Percentiles rank a stretch among this genome's conserved stretches.
Conservation (phyloP, 768 basidiomycete species). For the Dentipellis fragilis region DNA sequence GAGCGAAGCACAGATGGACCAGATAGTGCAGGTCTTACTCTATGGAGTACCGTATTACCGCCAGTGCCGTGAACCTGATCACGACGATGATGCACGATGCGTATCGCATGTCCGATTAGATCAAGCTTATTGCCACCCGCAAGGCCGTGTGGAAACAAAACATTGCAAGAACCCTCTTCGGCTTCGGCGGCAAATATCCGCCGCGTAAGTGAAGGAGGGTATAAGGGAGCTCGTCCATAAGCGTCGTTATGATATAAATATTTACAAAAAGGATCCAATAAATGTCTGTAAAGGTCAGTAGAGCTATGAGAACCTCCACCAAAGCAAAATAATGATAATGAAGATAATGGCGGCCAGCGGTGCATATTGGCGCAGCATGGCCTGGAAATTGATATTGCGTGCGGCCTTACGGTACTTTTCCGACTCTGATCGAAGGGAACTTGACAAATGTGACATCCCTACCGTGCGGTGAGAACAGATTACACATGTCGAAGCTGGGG, state of each 20-base stretch:
- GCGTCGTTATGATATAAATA: not conserved
- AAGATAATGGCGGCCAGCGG: conserved; percentile 78
- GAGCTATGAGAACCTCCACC: conserved; percentile 62
- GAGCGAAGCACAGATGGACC: not conserved
- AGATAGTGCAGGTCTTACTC: not conserved
- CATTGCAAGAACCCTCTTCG: too few relatives aligned
- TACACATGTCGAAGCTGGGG: not conserved
- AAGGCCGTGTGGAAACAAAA: not conserved
- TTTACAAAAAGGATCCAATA: conserved; percentile 5
- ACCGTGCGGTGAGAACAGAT: not conserved
- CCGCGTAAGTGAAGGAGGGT: not conserved
- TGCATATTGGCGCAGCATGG: conserved; percentile 92
- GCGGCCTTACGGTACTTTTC: conserved; percentile 97
- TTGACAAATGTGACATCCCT: conserved; percentile 98
- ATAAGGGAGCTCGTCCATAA: not conserved
- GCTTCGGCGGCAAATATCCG: too few relatives aligned
- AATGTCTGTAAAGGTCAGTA: not conserved
- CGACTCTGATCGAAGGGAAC: conserved; percentile 88
- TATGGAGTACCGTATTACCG: not conserved
- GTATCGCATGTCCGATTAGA: not conserved
- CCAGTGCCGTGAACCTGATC: not conserved
- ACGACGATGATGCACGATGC: not conserved
- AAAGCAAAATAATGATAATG: conserved; percentile 67
- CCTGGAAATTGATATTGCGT: conserved; percentile 86
- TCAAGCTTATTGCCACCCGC: not conserved